phyloP scores from a whole-genome alignment of 2,329 filamentous ascomycete species.

The Pseudogymnoascus sp. region DNA sequence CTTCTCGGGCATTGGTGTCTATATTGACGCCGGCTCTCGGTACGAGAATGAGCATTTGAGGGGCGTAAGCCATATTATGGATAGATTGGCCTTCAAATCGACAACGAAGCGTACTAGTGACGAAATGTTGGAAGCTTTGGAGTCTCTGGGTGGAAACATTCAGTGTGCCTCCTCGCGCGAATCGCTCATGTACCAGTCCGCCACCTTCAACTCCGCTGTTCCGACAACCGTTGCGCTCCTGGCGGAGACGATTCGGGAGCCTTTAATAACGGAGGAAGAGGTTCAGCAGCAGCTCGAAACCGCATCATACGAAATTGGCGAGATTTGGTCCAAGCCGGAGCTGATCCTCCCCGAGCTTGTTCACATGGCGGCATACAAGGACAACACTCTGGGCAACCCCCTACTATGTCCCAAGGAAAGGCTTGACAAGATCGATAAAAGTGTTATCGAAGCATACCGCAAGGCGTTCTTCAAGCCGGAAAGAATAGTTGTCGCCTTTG shows the following conservation, averaged over 20 bases:
- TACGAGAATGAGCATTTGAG: constrained; percentile 82
- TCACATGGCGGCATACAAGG: constrained; percentile 90
- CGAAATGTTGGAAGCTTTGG: constrained; percentile 79
- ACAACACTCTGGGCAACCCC: constrained; percentile 93
- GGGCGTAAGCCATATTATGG: constrained; percentile 93
- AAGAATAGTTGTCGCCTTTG: constrained; percentile 89
- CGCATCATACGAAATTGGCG: constrained; percentile 88
- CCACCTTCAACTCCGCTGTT: constrained; percentile 92
- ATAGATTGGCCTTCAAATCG: constrained; percentile 88
- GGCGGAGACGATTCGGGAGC: constrained; percentile 87
- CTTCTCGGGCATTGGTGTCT: constrained; percentile 91
- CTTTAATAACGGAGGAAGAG: constrained; percentile 77
- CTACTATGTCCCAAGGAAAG: constrained; percentile 84
- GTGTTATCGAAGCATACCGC: constrained; percentile 70
- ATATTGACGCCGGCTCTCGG: constrained; percentile 88
- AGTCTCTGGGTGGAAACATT: constrained; percentile 87
- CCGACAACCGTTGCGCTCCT: constrained; percentile 74
- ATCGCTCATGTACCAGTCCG: constrained; percentile 97
- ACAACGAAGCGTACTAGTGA: constrained; percentile 68
- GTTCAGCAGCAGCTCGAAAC: constrained; percentile 81
- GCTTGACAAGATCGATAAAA: constrained; percentile 64
- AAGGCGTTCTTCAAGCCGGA: constrained; percentile 82
- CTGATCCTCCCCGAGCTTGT: constrained; percentile 91
- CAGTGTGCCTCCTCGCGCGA: constrained; percentile 94
- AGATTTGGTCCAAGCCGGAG: constrained; percentile 97